Evolutionary conservation across 1,139 yeast genomes (phyloP), one percentile per base, ranked within the genome.

Genomic region (Geotrichum citri-aurantii): DNA sequence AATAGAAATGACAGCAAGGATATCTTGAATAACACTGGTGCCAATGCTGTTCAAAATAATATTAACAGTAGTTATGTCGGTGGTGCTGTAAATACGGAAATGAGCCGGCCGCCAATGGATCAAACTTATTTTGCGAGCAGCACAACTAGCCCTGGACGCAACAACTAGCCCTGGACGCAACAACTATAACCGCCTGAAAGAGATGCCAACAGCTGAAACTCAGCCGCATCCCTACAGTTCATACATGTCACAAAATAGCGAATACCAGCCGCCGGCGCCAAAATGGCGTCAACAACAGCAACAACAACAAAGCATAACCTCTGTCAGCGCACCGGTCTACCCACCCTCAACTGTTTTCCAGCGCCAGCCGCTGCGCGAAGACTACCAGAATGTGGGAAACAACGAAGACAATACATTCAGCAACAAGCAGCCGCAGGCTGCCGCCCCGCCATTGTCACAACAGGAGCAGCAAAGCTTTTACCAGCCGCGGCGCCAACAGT

Each of bases 1-100:
- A 49, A 53, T 56, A 31, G 55, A 37, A 40, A 49, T 31, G 50
- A 50, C 42, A 48, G 65, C 63, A 55, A 64, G 6, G 12, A 37
- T 14, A 5, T 37, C 17, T 12, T 37, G n/a, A n/a, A n/a, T n/a
- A 37, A 37, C n/a, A n/a, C 6, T 37, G 19, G n/a, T 5, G 19
- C 42, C 17, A 37, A 14, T n/a, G n/a, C n/a, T n/a, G n/a, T n/a
- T n/a, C n/a, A n/a, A 3, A 31, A 4, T 37, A 37, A 37, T 37
- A 14, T 2, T n/a, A 37, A 17, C 42, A 37, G 42, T 11, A 31
- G n/a, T 17, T 11, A 12, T 14, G 6, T n/a, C 19, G 19, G 42
- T 37, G 42, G 42, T 37, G 2, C 2, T 37, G 42, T n/a, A 37
- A n/a, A 3, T n/a, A 37, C 42, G 42, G 42, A 11, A 37, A n/a